A percentile compares a stretch with the other conserved stretches of the same genome.
Evolutionary conservation across 192 early-diverging fungal species (phyloP).

Genomic region (Backusella luteola): DNA sequence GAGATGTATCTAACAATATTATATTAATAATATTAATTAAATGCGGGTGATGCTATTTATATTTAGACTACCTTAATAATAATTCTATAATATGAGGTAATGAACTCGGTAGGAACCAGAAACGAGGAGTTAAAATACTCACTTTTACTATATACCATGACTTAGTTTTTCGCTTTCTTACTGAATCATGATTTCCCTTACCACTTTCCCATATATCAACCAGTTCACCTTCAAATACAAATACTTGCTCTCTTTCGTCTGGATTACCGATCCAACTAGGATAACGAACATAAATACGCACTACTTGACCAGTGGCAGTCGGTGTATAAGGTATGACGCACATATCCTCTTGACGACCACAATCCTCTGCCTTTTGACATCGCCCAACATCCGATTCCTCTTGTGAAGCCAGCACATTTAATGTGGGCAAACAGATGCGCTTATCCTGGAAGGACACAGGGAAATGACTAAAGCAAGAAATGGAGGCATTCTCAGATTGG

Average conservation of each 20-base stretch:
- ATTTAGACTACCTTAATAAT: slow-evolving; percentile 45
- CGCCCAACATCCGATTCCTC: slow-evolving; percentile 16
- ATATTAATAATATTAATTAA: neutral
- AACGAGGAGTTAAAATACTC: slow-evolving; percentile 52
- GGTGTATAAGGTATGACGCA: slow-evolving; percentile 61
- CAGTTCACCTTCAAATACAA: slow-evolving; percentile 66
- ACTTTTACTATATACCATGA: slow-evolving; percentile 50
- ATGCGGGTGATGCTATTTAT: neutral
- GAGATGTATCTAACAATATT: slow-evolving; percentile 51
- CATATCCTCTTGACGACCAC: slow-evolving; percentile 14
- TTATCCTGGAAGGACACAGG: neutral
- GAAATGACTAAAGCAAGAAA: slow-evolving; percentile 19
- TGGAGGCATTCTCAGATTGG: slow-evolving; percentile 32
- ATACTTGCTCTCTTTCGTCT: slow-evolving; percentile 36
- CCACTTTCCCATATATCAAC: slow-evolving; percentile 70
- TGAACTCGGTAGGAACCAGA: slow-evolving; percentile 52
- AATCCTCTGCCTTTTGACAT: slow-evolving; percentile 40
- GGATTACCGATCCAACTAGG: slow-evolving; percentile 33
- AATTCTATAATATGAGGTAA: slow-evolving; percentile 59
- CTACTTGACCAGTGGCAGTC: slow-evolving; percentile 39
- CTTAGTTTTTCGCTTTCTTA: neutral
- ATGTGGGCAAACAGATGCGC: slow-evolving; percentile 38
- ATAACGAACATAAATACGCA: slow-evolving; percentile 53
- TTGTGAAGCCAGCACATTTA: slow-evolving; percentile 35
- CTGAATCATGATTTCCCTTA: slow-evolving; percentile 18